A percentile compares a stretch with the other conserved stretches of the same genome.
Conservation (phyloP, 1,139 yeast genomes). For the Wickerhamiella pararugosa region DNA sequence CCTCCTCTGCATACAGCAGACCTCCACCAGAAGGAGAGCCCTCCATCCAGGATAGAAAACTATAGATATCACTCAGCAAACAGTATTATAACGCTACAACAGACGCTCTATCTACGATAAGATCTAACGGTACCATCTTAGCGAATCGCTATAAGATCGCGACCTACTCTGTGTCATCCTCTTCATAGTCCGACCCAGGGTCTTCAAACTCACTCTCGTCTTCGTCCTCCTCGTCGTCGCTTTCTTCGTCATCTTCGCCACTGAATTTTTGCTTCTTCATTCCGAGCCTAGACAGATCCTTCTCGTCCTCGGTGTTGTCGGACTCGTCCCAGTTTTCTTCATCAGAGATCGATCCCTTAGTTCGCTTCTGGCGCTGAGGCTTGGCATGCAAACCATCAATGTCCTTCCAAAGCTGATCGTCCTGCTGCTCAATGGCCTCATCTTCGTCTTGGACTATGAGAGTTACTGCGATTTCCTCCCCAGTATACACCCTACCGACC, state of each 20-base stretch:
- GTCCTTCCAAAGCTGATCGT: slow-evolving; percentile 23
- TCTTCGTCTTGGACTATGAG: slow-evolving; percentile 29
- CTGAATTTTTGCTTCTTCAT: background rate
- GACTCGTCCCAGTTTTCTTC: background rate
- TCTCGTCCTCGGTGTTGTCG: background rate
- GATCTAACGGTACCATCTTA: background rate
- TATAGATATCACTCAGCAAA: too few relatives aligned
- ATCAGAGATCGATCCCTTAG: background rate
- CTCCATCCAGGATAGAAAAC: too few relatives aligned
- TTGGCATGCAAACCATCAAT: slow-evolving; percentile 10
- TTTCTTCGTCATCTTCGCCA: slow-evolving; percentile 1
- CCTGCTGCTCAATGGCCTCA: slow-evolving; percentile 16
- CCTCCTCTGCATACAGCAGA: too few relatives aligned
- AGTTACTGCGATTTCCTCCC: slow-evolving; percentile 53
- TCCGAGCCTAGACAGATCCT: background rate
- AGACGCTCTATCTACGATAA: background rate
- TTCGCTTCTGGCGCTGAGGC: background rate
- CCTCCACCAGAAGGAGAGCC: too few relatives aligned
- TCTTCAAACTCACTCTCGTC: background rate
- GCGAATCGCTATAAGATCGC: too few relatives aligned
- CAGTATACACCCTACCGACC: slow-evolving; percentile 58
- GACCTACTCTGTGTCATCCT: background rate
- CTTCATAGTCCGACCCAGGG: background rate
- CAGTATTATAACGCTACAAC: too few relatives aligned
- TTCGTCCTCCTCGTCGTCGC: slow-evolving; percentile 2